Evolutionary conservation across 2,329 filamentous ascomycete genomes (phyloP), one percentile per base, ranked within the genome.

Genomic region (Aspergillus neoniger): DNA sequence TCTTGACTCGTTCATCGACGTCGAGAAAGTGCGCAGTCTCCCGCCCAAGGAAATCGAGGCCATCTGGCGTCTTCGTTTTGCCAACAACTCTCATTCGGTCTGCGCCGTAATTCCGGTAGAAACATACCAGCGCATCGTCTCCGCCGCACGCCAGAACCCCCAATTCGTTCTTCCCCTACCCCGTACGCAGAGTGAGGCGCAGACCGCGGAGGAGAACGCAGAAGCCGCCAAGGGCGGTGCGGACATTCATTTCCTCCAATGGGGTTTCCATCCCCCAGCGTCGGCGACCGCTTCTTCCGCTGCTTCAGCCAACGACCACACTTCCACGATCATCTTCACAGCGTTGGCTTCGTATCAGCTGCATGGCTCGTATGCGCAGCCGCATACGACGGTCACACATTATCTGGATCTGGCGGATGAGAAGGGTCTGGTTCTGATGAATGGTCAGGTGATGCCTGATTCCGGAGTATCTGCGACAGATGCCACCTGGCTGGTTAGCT

Each of bases 211-310:
- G 7, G 67, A 69, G 65, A 61, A 73, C 63, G 62, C 70, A 3
- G 64, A 64, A 4, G 65, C 68, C 65, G 62, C 74, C 64, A 47
- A 68, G 59, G 60, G 70, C 51, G 91, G 91, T 55, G 91, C 92
- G 50, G 95, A 98, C 77, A 92, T 99, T 49, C 95, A 99, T 78
- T 96, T 96, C 76, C 79, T 99, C 63, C 94, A 99, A 78, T 99
- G 96, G 92, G 91, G 90, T 0, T 97, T 96, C 77, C 93, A 96
- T 62, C 83, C 87, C 0, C 81, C 82, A 2, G 78, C 83, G 1
- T 61, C 66, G 17, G 52, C 66, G 5, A 62, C 66, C 12, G 57
- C 59, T 5, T 58, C 70, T 1, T 61, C 69, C 3, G 63, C 55
- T 4, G 61, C 67, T 4, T 85, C 79, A 32, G 79, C 77, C 21